Evolutionary conservation across 768 basidiomycete species (phyloP).

Genomic region (Lentinula edodes): DNA sequence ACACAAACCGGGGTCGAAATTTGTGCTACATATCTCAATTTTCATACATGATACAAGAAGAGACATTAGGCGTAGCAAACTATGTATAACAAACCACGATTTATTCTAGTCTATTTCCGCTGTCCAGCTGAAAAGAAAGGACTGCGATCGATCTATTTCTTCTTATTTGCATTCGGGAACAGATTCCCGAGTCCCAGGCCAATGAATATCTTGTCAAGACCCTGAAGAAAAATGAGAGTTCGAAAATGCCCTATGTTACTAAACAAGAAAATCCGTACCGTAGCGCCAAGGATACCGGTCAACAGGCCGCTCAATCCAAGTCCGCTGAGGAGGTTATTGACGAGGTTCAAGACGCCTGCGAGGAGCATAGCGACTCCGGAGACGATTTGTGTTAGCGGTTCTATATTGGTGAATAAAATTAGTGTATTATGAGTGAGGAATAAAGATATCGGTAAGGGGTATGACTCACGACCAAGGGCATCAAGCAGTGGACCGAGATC

Average conservation of each 20-base stretch:
- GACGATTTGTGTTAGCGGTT: slow-evolving; percentile 32
- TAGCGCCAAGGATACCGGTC: slow-evolving; percentile 26
- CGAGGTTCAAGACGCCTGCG: slow-evolving; percentile 28
- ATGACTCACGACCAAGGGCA: slow-evolving; percentile 25
- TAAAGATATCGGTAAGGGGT: no score
- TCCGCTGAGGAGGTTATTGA: slow-evolving; percentile 27
- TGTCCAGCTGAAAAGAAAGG: no score
- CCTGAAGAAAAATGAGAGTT: slow-evolving; percentile 11
- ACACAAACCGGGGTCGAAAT: no score
- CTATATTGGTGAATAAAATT: slow-evolving; percentile 10
- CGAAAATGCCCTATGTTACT: no score
- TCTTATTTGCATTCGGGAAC: slow-evolving; percentile 2
- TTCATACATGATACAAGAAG: no score
- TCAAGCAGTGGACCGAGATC: slow-evolving; percentile 32
- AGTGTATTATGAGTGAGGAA: no score
- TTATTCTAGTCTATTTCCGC: no score
- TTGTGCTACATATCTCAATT: no score
- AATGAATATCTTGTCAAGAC: slow-evolving; percentile 30
- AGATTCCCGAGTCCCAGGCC: slow-evolving; percentile 23
- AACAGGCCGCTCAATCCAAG: slow-evolving; percentile 26
- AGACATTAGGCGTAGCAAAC: no score
- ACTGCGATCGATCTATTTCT: not conserved
- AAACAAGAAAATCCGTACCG: slow-evolving; percentile 11
- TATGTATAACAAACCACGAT: no score
- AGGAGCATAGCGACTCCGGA: slow-evolving; percentile 31